Evolutionary conservation across 805 yeast genomes (phyloP).

Genomic region (Saccharomyces eubayanus): DNA sequence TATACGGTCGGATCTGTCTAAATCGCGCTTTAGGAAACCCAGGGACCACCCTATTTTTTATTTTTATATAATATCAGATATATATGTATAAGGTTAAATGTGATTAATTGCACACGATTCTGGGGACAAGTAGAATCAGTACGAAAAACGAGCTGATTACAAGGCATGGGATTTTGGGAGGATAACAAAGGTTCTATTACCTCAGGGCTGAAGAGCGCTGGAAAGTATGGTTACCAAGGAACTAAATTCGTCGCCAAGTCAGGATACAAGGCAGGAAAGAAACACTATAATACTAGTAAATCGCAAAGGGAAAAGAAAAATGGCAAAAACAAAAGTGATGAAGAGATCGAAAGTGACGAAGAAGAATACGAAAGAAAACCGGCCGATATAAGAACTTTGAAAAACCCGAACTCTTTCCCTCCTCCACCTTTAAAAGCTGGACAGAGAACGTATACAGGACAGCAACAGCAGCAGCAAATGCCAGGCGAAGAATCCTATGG

Average conservation of each 20-base stretch:
- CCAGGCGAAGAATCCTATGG: not conserved
- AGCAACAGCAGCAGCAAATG: not conserved
- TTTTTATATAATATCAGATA: not conserved
- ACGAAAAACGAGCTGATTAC: not conserved
- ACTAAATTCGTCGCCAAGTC: conserved; percentile 36
- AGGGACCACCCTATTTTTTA: not conserved
- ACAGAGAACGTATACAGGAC: conserved; percentile 26
- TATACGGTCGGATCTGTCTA: not conserved
- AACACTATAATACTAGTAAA: conserved; percentile 21
- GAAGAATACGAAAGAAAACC: conserved; percentile 1
- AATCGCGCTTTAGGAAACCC: not conserved
- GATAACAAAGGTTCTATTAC: conserved; percentile 35
- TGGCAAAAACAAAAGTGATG: conserved; percentile 4
- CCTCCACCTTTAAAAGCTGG: conserved; percentile 36
- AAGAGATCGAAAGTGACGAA: conserved; percentile 17
- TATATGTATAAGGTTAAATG: not conserved
- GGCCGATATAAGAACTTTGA: conserved; percentile 4
- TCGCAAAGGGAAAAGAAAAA: conserved; percentile 8
- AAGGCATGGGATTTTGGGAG: conserved; percentile 31
- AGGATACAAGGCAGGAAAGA: conserved; percentile 35
- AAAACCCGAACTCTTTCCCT: conserved; percentile 23
- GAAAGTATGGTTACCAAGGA: conserved; percentile 33
- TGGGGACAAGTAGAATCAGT: not conserved
- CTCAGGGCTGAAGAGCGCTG: conserved; percentile 32
- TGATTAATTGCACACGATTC: not conserved